These are phyloP conservation scores for Aspergillus sp. DNA, from an alignment of 2,329 filamentous ascomycete species.

Conservation along the genomic window DNA sequence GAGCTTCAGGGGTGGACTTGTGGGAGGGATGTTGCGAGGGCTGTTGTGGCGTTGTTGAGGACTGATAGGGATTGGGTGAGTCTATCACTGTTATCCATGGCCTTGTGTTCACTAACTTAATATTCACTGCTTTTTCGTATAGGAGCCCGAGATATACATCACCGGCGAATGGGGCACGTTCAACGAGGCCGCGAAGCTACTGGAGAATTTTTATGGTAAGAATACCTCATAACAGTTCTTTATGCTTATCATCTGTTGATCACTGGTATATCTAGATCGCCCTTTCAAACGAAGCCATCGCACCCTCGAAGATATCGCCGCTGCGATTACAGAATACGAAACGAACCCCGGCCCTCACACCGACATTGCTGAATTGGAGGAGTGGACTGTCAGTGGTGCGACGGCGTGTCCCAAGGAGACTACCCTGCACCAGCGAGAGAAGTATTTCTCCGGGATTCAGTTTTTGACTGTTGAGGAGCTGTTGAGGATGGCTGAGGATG, in stretches of 20 bases:
- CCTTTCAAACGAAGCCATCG: not conserved
- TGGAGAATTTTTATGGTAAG: conserved; percentile 7
- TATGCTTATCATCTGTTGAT: too few relatives aligned
- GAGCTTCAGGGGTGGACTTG: conserved; percentile 1
- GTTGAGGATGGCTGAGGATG: not conserved
- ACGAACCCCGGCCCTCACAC: not conserved
- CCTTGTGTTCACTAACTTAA: too few relatives aligned
- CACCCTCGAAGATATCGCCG: not conserved
- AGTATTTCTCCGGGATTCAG: not conserved
- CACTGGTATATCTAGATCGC: not conserved
- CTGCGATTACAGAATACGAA: not conserved
- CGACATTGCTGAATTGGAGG: not conserved
- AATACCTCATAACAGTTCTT: not conserved
- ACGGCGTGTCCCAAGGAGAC: conserved; percentile 1
- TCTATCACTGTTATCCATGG: not conserved
- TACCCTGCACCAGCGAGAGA: not conserved
- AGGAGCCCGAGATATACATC: conserved; percentile 2
- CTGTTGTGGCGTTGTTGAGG: not conserved
- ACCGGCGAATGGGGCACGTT: conserved; percentile 4
- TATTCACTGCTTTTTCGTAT: not conserved
- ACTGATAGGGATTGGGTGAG: not conserved
- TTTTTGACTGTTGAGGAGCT: not conserved
- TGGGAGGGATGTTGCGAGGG: conserved; percentile 3
- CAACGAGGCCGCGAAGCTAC: not conserved
- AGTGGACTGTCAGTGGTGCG: not conserved